phyloP scores from a whole-genome alignment of 2,329 filamentous ascomycete genomes.

The Talaromyces sp. region DNA sequence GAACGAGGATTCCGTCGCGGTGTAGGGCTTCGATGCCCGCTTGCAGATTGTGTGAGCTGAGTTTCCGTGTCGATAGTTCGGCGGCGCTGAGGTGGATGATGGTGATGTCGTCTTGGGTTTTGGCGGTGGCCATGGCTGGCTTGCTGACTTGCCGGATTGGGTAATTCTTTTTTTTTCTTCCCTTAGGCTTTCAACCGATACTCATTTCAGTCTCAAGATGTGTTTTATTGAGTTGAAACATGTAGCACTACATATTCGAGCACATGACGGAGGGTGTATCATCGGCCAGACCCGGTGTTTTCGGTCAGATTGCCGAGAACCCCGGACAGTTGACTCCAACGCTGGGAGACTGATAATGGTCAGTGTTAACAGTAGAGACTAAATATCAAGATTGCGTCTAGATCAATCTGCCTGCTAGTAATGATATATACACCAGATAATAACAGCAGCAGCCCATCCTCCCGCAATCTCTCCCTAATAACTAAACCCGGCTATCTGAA shows the following conservation, averaged over 20 bases:
- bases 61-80: slow-evolving; percentile 13
- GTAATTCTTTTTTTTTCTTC: not conserved
- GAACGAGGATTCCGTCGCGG: slow-evolving; percentile 34
- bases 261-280: not conserved
- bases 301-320: not conserved
- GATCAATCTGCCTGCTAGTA: not conserved
- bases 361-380: not conserved
- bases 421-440: slow-evolving; percentile 1
- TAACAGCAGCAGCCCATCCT: not conserved
- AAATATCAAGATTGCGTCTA: not conserved
- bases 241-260: not conserved
- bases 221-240: not conserved
- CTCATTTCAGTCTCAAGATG: not conserved
- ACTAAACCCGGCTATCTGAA: not conserved
- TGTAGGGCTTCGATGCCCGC: slow-evolving; percentile 24
- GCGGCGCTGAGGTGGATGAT: slow-evolving; percentile 7
- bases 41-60: slow-evolving; percentile 21
- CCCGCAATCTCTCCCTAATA: not conserved
- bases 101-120: slow-evolving; percentile 10
- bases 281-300: not conserved
- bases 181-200: not conserved
- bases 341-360: not conserved
- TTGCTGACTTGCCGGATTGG: not conserved
- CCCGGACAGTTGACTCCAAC: not conserved
- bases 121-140: slow-evolving; percentile 5